A percentile compares a stretch with the other conserved stretches of the same genome.
Evolutionary conservation across 345 rosid genomes (phyloP).

Genomic region (Erysimum cheiranthoides): DNA sequence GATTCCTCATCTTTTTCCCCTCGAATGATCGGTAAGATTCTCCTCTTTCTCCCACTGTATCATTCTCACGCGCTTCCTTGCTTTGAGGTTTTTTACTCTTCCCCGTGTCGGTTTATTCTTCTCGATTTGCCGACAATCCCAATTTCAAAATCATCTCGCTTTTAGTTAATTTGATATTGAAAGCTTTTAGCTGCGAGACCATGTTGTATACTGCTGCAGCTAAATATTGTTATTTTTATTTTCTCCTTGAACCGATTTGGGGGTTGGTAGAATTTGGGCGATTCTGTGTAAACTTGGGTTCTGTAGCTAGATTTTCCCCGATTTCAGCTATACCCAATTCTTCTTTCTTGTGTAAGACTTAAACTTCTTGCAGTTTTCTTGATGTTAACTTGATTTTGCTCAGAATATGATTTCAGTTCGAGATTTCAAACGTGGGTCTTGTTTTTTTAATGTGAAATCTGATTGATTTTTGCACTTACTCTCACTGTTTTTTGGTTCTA

Average conservation of each 20-base stretch:
- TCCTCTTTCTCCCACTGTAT: slow-evolving; percentile 13
- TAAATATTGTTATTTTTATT: not conserved
- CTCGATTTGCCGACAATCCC: slow-evolving; percentile 39
- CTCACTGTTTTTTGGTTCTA: not conserved
- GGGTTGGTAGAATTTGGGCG: slow-evolving; percentile 11
- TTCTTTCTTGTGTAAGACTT: slow-evolving; percentile 3
- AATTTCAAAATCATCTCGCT: not conserved
- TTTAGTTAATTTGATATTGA: slow-evolving; percentile 6
- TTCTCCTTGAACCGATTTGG: slow-evolving; percentile 1
- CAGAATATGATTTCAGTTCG: not conserved
- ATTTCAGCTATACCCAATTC: not conserved
- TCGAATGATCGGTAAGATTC: slow-evolving; percentile 68
- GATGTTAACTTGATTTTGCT: not conserved
- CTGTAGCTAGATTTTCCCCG: slow-evolving; percentile 33
- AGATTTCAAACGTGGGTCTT: not conserved
- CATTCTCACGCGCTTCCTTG: slow-evolving; percentile 26
- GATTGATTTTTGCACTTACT: not conserved
- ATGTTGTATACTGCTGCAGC: slow-evolving; percentile 5
- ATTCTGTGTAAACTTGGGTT: not conserved
- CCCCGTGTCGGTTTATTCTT: not conserved
- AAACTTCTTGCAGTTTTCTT: slow-evolving; percentile 13
- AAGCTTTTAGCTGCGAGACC: not conserved
- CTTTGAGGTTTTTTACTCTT: slow-evolving; percentile 21
- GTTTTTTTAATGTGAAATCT: not conserved
- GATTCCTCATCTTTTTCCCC: slow-evolving; percentile 41